Percentiles rank a stretch among this genome's conserved stretches.
Evolutionary conservation across 2,329 filamentous ascomycete species (phyloP).

Genomic region (Trichoderma sp.): DNA sequence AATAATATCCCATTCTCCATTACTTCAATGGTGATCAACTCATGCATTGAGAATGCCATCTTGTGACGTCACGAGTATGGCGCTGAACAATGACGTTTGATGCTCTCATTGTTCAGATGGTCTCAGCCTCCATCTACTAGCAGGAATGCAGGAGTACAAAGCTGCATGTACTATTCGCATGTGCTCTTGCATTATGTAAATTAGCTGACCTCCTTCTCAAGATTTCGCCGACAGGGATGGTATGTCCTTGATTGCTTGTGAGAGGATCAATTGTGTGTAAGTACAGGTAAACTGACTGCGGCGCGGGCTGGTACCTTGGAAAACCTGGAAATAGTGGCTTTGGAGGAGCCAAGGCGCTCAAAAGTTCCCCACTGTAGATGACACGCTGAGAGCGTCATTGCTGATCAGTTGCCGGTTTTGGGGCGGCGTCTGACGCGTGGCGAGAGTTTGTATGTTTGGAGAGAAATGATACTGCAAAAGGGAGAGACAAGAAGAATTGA

Average conservation of each 20-base stretch:
- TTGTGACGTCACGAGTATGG: constrained; percentile 4
- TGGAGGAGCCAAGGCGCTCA: background rate
- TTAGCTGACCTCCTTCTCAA: constrained; percentile 1
- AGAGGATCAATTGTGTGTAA: background rate
- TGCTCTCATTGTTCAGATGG: background rate
- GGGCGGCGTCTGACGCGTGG: constrained; percentile 4
- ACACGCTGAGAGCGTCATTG: constrained; percentile 8
- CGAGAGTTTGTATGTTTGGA: background rate
- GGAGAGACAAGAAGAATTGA: background rate
- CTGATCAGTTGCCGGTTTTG: constrained; percentile 10
- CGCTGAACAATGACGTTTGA: background rate
- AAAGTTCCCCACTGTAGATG: background rate
- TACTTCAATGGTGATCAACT: background rate
- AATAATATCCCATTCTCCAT: background rate
- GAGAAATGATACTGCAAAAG: background rate
- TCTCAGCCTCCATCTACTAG: background rate
- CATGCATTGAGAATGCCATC: background rate
- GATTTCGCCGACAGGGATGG: background rate
- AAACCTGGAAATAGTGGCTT: constrained; percentile 2
- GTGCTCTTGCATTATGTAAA: background rate
- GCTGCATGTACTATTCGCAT: background rate
- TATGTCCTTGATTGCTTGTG: background rate
- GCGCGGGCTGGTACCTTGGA: background rate
- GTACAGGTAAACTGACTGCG: background rate
- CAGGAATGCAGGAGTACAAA: too few relatives aligned